Evolutionary conservation across 2,329 filamentous ascomycete genomes (phyloP).

Genomic region (Microcyclospora tardicrescens): DNA sequence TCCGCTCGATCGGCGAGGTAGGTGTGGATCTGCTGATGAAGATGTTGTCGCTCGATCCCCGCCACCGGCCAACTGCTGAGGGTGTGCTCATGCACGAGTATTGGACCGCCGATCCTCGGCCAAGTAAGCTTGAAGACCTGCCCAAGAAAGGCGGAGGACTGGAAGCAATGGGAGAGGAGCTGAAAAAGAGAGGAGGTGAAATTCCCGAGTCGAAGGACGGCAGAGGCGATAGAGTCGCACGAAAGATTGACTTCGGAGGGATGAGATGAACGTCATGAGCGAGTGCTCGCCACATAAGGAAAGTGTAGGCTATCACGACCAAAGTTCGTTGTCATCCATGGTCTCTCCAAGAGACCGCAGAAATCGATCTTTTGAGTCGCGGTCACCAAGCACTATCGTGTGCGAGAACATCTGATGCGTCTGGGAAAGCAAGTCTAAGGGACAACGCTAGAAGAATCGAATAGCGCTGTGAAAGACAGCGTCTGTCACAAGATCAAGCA

Average conservation of each 20-base stretch:
- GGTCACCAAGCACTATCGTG: too few relatives aligned
- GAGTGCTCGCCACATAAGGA: too few relatives aligned
- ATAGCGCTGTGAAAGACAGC: too few relatives aligned
- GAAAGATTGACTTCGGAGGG: slow-evolving; percentile 65
- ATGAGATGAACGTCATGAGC: not conserved
- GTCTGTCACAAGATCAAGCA: too few relatives aligned
- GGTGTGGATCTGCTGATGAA: slow-evolving; percentile 81
- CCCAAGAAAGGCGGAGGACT: slow-evolving; percentile 63
- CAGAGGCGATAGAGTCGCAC: slow-evolving; percentile 61
- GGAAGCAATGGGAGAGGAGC: slow-evolving; percentile 66
- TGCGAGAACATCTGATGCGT: too few relatives aligned
- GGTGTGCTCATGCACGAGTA: slow-evolving; percentile 71
- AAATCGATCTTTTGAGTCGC: too few relatives aligned
- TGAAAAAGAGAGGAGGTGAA: slow-evolving; percentile 63
- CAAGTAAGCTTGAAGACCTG: slow-evolving; percentile 68
- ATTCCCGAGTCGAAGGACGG: slow-evolving; percentile 40
- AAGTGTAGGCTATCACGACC: too few relatives aligned
- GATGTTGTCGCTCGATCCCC: slow-evolving; percentile 77
- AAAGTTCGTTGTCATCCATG: too few relatives aligned
- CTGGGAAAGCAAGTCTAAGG: too few relatives aligned
- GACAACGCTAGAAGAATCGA: too few relatives aligned
- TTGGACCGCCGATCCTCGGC: slow-evolving; percentile 74
- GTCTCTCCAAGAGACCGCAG: too few relatives aligned
- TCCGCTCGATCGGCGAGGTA: slow-evolving; percentile 65
- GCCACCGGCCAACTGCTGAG: slow-evolving; percentile 63